A percentile compares a stretch with the other conserved stretches of the same genome.
These are phyloP conservation scores for Ogataea nitratoaversa DNA, from an alignment of 805 yeast species.

Conservation along the genomic window DNA sequence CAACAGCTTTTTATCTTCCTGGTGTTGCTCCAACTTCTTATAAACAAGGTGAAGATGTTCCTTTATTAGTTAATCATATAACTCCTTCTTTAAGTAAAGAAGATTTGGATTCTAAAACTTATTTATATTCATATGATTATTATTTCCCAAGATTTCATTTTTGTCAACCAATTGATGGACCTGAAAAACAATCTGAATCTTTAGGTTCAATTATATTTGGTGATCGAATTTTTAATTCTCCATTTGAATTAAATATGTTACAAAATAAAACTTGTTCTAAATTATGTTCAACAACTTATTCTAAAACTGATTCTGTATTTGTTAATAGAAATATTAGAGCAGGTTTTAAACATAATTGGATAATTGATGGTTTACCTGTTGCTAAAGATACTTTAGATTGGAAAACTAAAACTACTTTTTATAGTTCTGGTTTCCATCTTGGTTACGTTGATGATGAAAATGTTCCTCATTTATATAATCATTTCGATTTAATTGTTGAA, in stretches of 20 bases:
- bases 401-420: constrained; percentile 57
- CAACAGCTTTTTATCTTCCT: constrained; percentile 77
- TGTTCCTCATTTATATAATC: constrained; percentile 68
- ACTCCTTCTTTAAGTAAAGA: constrained; percentile 63
- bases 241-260: constrained; percentile 77
- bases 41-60: constrained; percentile 63
- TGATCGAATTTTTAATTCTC: constrained; percentile 91
- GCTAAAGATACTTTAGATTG: constrained; percentile 59
- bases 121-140: constrained; percentile 72
- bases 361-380: constrained; percentile 91
- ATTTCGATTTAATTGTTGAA: constrained; percentile 73
- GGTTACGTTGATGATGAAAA: constrained; percentile 60
- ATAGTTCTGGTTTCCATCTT: constrained; percentile 77
- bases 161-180: constrained; percentile 69
- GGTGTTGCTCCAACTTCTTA: constrained; percentile 96
- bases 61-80: constrained; percentile 82
- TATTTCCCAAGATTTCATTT: constrained; percentile 81
- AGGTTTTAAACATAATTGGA: constrained; percentile 87
- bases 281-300: constrained; percentile 62
- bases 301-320: constrained; percentile 65
- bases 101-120: constrained; percentile 44
- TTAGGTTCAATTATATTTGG: constrained; percentile 93
- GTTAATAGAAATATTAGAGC: constrained; percentile 76
- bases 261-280: constrained; percentile 61
- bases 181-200: constrained; percentile 75